Evolutionary conservation across 2,329 filamentous ascomycete species (phyloP).

Genomic region (Cercospora beticola): DNA sequence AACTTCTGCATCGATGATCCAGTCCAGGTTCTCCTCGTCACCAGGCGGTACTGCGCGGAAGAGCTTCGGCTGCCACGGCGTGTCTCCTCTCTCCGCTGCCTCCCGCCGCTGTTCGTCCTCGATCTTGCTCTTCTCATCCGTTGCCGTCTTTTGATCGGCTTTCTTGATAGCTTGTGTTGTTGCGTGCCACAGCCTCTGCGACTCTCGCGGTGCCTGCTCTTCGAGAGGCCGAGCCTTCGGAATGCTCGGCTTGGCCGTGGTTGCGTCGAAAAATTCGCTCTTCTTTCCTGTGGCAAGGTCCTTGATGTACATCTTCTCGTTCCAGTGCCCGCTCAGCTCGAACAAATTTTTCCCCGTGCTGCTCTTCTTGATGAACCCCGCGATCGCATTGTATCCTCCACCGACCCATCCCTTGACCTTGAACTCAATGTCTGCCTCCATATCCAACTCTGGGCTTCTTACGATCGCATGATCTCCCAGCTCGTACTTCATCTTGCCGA

Average conservation of each 20-base stretch:
- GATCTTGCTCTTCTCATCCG: conserved; percentile 93
- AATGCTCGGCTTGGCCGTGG: conserved; percentile 70
- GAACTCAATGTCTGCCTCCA: conserved; percentile 92
- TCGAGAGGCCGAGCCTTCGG: conserved; percentile 73
- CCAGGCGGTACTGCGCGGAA: conserved; percentile 69
- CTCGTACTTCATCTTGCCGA: conserved; percentile 99
- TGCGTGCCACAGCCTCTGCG: conserved; percentile 79
- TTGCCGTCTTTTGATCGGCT: conserved; percentile 83
- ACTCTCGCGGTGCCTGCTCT: conserved; percentile 88
- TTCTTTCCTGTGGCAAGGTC: conserved; percentile 80
- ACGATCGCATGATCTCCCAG: conserved; percentile 94
- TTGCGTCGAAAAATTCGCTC: conserved; percentile 85
- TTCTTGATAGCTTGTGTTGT: conserved; percentile 80
- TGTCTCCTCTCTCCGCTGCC: conserved; percentile 73
- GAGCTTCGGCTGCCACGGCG: conserved; percentile 83
- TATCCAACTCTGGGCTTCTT: conserved; percentile 80
- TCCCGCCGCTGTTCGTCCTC: conserved; percentile 91
- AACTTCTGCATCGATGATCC: conserved; percentile 85
- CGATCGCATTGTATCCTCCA: conserved; percentile 94
- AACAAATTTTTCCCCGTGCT: conserved; percentile 83
- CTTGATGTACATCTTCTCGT: conserved; percentile 90
- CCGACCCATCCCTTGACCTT: conserved; percentile 98
- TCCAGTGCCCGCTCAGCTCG: conserved; percentile 91
- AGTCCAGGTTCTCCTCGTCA: conserved; percentile 81
- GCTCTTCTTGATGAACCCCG: conserved; percentile 84